These are phyloP conservation scores for Lasiosphaeria miniovina DNA, from an alignment of 495 filamentous ascomycete species.

Conservation along the genomic window DNA sequence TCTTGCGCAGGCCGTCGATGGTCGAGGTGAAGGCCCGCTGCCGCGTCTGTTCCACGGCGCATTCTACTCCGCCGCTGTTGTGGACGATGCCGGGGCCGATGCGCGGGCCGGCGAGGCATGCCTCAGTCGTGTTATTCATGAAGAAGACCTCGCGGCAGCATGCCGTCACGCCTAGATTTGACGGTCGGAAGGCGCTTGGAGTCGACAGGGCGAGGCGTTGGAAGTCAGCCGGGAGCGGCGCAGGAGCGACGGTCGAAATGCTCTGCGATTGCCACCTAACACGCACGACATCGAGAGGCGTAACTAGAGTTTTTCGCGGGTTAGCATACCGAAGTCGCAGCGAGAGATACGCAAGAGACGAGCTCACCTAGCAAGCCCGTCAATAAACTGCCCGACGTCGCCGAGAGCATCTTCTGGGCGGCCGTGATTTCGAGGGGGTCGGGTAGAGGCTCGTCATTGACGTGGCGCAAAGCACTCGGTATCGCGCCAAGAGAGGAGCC, in stretches of 20 bases:
- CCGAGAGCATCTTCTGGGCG: constrained; percentile 89
- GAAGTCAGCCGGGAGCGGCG: constrained; percentile 33
- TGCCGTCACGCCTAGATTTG: constrained; percentile 86
- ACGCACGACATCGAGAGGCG: constrained; percentile 93
- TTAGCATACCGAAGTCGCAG: constrained; percentile 13
- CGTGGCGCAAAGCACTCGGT: not conserved
- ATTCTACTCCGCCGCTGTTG: constrained; percentile 52
- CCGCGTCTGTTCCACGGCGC: constrained; percentile 82
- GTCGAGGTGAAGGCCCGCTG: constrained; percentile 84
- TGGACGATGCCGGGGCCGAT: constrained; percentile 29
- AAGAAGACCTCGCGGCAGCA: constrained; percentile 98
- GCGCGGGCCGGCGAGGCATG: constrained; percentile 63
- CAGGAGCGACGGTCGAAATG: constrained; percentile 39
- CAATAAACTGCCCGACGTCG: constrained; percentile 82
- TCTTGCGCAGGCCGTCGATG: constrained; percentile 88
- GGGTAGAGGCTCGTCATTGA: constrained; percentile 29
- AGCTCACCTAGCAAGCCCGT: constrained; percentile 82
- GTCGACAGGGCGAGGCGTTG: constrained; percentile 42
- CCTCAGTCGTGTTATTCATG: constrained; percentile 78
- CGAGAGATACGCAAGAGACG: not conserved
- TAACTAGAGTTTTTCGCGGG: constrained; percentile 54
- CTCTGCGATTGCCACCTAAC: constrained; percentile 87
- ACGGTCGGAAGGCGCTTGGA: constrained; percentile 57
- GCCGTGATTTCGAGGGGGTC: constrained; percentile 64
- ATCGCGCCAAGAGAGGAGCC: not conserved